A percentile compares a stretch with the other conserved stretches of the same genome.
Conservation (phyloP, 2,329 filamentous ascomycete genomes). For the Cadophora sp. region DNA sequence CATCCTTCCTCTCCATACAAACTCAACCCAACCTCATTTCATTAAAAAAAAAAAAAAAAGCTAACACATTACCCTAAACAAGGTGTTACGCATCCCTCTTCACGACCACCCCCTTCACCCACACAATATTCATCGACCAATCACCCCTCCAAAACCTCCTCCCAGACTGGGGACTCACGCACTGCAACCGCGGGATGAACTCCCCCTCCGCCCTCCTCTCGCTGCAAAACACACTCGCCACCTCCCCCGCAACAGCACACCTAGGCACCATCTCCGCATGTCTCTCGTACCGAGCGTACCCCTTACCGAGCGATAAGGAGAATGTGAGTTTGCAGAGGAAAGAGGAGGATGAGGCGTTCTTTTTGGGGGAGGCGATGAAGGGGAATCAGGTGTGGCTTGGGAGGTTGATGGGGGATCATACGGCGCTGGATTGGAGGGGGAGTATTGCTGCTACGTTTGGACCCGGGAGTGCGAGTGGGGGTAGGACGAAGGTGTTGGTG, state of each 20-base stretch:
- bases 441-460: conserved; percentile 40
- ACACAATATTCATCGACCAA: conserved; percentile 45
- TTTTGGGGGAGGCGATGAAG: conserved; percentile 42
- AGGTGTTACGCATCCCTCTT: conserved; percentile 45
- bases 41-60: background rate
- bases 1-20: no score
- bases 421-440: conserved; percentile 42
- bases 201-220: conserved; percentile 36
- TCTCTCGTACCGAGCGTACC: conserved; percentile 41
- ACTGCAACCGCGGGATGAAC: conserved; percentile 45
- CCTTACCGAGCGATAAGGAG: conserved; percentile 28
- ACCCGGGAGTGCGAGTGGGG: conserved; percentile 22
- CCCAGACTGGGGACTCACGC: conserved; percentile 39
- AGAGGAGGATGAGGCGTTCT: conserved; percentile 41
- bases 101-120: conserved; percentile 37
- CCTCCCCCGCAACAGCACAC: conserved; percentile 38
- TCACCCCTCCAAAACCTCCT: conserved; percentile 43
- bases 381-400: conserved; percentile 42
- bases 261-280: conserved; percentile 42
- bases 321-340: background rate
- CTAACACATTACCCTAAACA: background rate
- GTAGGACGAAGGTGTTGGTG: conserved; percentile 39
- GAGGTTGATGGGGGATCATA: conserved; percentile 46
- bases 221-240: conserved; percentile 39
- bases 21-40: background rate